phyloP scores from a whole-genome alignment of 1,139 yeast genomes.

The Saccharomyces pastorianus region DNA sequence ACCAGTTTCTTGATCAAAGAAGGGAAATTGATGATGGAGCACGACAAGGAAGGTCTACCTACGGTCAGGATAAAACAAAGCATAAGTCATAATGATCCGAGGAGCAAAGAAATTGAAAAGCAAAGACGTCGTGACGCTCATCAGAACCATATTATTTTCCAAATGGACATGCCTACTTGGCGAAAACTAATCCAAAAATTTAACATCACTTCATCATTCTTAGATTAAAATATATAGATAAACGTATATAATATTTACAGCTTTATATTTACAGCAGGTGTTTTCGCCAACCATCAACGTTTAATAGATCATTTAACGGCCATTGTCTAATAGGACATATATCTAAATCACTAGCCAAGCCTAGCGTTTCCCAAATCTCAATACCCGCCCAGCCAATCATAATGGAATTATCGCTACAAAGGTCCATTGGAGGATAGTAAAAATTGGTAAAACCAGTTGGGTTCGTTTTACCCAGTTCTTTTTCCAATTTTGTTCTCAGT shows the following conservation, averaged over 20 bases:
- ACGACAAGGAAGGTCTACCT: slow-evolving; percentile 33
- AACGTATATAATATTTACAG: neutral
- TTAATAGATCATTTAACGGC: slow-evolving; percentile 51
- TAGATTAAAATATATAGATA: slow-evolving; percentile 33
- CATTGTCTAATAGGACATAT: slow-evolving; percentile 62
- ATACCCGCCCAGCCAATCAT: slow-evolving; percentile 98
- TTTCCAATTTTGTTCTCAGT: slow-evolving; percentile 45
- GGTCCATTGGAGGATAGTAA: slow-evolving; percentile 58
- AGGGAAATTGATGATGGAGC: slow-evolving; percentile 48
- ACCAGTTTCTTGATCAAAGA: slow-evolving; percentile 73
- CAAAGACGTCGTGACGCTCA: slow-evolving; percentile 27
- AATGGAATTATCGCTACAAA: slow-evolving; percentile 91
- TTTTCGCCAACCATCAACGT: slow-evolving; percentile 45
- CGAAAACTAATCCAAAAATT: slow-evolving; percentile 41
- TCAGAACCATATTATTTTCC: slow-evolving; percentile 60
- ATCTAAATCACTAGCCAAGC: slow-evolving; percentile 42
- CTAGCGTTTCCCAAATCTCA: slow-evolving; percentile 57
- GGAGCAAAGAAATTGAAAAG: slow-evolving; percentile 23
- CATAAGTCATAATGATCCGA: slow-evolving; percentile 14
- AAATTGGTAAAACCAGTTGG: slow-evolving; percentile 29
- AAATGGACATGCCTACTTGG: slow-evolving; percentile 64
- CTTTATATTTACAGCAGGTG: slow-evolving; percentile 9
- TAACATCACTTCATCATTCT: slow-evolving; percentile 46
- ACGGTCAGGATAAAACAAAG: slow-evolving; percentile 1
- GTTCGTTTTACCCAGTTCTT: slow-evolving; percentile 26